phyloP scores from a whole-genome alignment of 306 rosid genomes.

The Gynostemma pentaphyllum region DNA sequence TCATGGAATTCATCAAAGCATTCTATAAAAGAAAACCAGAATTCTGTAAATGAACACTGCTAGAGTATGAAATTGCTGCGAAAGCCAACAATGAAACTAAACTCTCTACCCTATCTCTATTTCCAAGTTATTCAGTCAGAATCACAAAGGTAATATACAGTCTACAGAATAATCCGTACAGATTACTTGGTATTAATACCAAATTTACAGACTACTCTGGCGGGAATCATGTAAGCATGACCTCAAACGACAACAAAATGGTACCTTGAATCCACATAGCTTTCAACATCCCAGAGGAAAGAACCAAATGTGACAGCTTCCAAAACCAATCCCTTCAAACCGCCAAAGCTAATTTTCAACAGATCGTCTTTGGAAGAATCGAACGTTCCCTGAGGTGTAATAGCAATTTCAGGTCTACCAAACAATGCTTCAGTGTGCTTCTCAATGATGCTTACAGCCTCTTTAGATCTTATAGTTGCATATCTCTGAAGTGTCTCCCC shows the following conservation, averaged over 20 bases:
- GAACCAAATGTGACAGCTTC: constrained; percentile 91
- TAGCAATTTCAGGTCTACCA: constrained; percentile 65
- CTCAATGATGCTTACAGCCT: constrained; percentile 72
- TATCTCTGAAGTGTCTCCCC: constrained; percentile 80
- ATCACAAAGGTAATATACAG: constrained; percentile 3
- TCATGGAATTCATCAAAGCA: background rate
- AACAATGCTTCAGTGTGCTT: constrained; percentile 90
- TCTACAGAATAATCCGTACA: background rate
- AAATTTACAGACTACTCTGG: background rate
- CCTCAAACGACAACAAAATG: constrained; percentile 60
- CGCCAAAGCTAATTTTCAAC: constrained; percentile 72
- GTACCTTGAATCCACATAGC: constrained; percentile 82
- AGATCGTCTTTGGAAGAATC: constrained; percentile 55
- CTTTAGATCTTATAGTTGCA: constrained; percentile 81
- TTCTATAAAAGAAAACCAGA: background rate
- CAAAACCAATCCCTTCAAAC: constrained; percentile 68
- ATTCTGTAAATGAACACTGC: background rate
- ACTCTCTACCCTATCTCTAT: background rate
- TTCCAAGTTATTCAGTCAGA: background rate
- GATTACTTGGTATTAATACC: background rate
- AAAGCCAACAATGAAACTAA: background rate
- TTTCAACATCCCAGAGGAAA: constrained; percentile 90
- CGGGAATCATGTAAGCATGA: background rate
- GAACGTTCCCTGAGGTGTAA: constrained; percentile 50
- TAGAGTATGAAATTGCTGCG: background rate